Conservation (phyloP, 2,329 filamentous ascomycete genomes). For the Nigrospora oryzae region DNA sequence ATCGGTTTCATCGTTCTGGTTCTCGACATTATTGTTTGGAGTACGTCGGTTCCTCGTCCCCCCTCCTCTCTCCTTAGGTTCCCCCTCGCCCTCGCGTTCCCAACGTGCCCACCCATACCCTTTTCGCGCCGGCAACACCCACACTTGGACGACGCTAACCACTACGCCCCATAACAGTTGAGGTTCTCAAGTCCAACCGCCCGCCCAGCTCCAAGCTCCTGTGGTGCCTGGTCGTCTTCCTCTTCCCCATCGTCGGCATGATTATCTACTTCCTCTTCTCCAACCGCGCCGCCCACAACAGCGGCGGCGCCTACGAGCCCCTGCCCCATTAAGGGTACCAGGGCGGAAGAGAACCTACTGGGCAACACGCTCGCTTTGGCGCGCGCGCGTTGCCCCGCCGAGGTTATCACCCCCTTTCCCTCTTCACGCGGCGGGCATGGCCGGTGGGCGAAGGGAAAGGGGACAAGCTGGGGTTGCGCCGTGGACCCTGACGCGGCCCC, state of each 20-base stretch:
- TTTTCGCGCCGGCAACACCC: too few species aligned
- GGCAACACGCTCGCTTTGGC: too few species aligned
- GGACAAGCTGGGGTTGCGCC: too few species aligned
- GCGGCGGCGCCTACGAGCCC: conserved; percentile 45
- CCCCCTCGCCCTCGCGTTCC: conserved; percentile 3
- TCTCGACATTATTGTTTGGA: conserved; percentile 54
- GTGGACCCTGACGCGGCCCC: too few species aligned
- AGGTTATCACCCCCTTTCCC: too few species aligned
- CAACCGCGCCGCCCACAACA: conserved; percentile 47
- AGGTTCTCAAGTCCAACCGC: conserved; percentile 56
- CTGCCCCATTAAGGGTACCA: conserved; percentile 19
- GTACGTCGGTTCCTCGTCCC: conserved; percentile 39
- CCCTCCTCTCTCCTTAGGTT: neutral
- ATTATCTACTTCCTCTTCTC: conserved; percentile 58
- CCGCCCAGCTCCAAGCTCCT: conserved; percentile 48
- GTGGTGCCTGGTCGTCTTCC: conserved; percentile 55
- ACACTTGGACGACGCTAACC: neutral
- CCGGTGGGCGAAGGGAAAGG: too few species aligned
- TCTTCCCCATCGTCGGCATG: conserved; percentile 55
- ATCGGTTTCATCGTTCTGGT: conserved; percentile 53
- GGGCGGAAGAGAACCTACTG: too few species aligned
- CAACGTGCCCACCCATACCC: neutral
- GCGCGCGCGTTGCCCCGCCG: too few species aligned
- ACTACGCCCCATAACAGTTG: conserved; percentile 32
- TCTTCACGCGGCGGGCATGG: too few species aligned